phyloP scores from a whole-genome alignment of 2,329 filamentous ascomycete species.

The Hypoxylon sp. region DNA sequence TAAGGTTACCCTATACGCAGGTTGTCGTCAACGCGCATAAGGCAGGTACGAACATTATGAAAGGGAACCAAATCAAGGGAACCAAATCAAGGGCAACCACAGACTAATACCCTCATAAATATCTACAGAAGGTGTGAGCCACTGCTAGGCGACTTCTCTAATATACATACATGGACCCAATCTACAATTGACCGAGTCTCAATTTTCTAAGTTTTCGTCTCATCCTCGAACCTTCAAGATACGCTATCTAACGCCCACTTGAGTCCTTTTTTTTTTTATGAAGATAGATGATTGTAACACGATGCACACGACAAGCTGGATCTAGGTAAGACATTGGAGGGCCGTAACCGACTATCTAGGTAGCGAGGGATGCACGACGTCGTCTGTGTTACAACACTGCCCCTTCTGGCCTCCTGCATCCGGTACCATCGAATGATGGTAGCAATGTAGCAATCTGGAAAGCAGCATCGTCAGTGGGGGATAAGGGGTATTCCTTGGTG shows the following conservation, averaged over 20 bases:
- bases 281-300: constrained; percentile 25
- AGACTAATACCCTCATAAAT: not conserved
- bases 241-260: constrained; percentile 4
- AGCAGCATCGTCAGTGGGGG: constrained; percentile 27
- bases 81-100: constrained; percentile 6
- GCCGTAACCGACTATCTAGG: constrained; percentile 10
- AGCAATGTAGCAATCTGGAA: constrained; percentile 40
- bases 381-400: constrained; percentile 24
- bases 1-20: constrained; percentile 17
- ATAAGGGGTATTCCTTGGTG: constrained; percentile 31
- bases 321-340: constrained; percentile 36
- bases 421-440: constrained; percentile 24
- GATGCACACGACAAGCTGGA: constrained; percentile 37
- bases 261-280: constrained; percentile 30
- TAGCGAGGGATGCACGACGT: constrained; percentile 23
- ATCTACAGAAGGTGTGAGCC: not conserved
- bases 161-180: not conserved
- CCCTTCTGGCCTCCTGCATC: constrained; percentile 36
- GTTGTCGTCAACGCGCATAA: constrained; percentile 43
- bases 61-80: not conserved
- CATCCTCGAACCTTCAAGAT: constrained; percentile 17
- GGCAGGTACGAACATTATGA: constrained; percentile 32
- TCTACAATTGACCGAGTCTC: constrained; percentile 13
- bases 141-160: constrained; percentile 5
- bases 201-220: not conserved